Base-by-base conservation (phyloP, 208 protist species). In the Trypanosomatidae sp. region DNA sequence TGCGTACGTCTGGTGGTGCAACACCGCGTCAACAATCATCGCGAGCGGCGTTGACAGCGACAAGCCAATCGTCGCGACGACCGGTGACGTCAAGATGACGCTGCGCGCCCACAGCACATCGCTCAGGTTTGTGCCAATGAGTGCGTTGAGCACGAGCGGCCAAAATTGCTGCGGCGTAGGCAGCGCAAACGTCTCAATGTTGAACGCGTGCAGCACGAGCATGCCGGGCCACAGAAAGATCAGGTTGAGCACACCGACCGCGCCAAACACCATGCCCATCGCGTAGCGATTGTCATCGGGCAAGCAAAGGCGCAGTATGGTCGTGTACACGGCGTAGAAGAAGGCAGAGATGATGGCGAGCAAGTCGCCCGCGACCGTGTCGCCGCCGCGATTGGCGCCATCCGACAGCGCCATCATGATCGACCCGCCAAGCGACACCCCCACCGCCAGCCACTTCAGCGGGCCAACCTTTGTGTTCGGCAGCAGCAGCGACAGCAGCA, bases 251-350 rank as follows among this genome's bases (percentile, higher is more conserved):
- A 79, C 57, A 4, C 86, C 86, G 0, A 96, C 73, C 0, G 83
- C 71, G 16, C 84, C 89, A 55, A 96, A 95, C 10, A 92, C 60
- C 69, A 91, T 87, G 7, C 59, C 63, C 79, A 95, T 95, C 24
- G 62, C 37, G 43, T 78, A 90, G 15, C 77, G 64, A 16, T 88
- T 72, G 32, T 93, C 82, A 23, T 96, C 84, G 0, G 79, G 78
- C n/a, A 94, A 43, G 24, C 53, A 33, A 43, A 49, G 72, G 53
- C 82, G 88, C 21, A 96, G 56, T 6, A 92, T 59, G 2, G 66
- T 72, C 2, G 84, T 94, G 77, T 96, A 96, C 24, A 55, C 48
- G n/a, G 71, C 86, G 49, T 95, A 94, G 43, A 88, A 94, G 32
- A 91, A 76, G 33, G 86, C 83, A 7, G 80, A 85, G 21, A 82